Base-by-base conservation (phyloP, 129 eudicot species). In the Pittosporum tobira region DNA sequence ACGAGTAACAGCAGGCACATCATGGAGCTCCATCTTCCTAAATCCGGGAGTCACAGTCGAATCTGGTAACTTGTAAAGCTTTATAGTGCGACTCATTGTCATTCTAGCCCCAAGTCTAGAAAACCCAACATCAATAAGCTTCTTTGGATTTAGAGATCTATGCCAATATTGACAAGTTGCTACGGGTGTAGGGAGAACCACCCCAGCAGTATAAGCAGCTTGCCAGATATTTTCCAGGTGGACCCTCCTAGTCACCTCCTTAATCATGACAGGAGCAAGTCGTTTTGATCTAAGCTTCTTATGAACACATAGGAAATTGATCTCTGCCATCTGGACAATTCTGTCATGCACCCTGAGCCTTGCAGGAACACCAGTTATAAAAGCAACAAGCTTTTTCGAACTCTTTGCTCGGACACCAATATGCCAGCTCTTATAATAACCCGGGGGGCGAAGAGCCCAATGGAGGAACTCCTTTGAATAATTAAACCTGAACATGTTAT, bases 141-240 rank as follows among this genome's bases (percentile, higher is more conserved):
- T 81, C 74, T 77, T 81, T 0, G 88, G 88, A 30, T 81, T 77
- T 25, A 81, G 58, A 51, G 83, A 77, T 45, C 88, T 61, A 71
- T 81, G 88, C 88, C 88, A 81, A 57, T 77, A 81, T 49, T 81
- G 88, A 59, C 88, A 81, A 16, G 83, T 77, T 20, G 88, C 55
- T 45, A 81, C 63, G 9, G 88, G 83, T 44, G 88, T 81, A 2
- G 88, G 88, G 40, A 81, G 79, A 58, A 81, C 88, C 53, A 81
- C 88, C 14, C 88, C 88, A 22, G 88, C 88, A 38, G 88, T 81
- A 77, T 81, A 81, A 54, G 88, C 88, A 31, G 88, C 88, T 65
- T 81, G 88, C 88, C 83, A 81, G 30, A 81, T 77, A 42, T 81
- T 77, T 65, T 81, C 83, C 66, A 81, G 57, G 61, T 73, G 83